Evolutionary conservation across 306 rosid genomes (phyloP), one percentile per base, ranked within the genome.

Genomic region (Pyrus communis): DNA sequence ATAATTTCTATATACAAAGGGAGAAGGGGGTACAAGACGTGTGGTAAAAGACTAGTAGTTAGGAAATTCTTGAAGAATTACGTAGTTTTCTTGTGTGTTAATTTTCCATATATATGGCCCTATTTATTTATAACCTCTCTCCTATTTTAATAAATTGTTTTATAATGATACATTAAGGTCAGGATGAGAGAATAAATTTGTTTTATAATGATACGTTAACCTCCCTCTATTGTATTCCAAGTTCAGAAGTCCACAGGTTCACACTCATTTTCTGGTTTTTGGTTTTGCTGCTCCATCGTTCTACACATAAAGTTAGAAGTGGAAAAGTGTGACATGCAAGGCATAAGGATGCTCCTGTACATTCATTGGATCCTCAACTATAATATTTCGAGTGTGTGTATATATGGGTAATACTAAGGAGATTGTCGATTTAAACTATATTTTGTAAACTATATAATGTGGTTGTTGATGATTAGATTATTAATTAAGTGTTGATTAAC

Each of bases 331-430:
- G 77, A 7, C 28, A 15, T 31, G 11, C 69, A 64, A 31, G 42
- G 42, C 42, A 18, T 18, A 31, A 9, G 57, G 65, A 30, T 30
- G 45, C 45, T 35, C 22, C 63, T 52, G n/a, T 59, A 14, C 14
- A 43, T 22, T 54, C 81, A 78, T 70, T 70, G 76, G 81, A 78
- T 78, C 71, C 81, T 46, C 75, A 70, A 30, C 76, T 5, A 4
- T 21, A 25, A 43, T 35, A 61, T 46, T 15, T 46, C 54, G 15
- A 49, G 19, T 4, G 21, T 15, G 55, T 49, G 21, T 6, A 1
- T 38, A 38, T 38, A 38, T 1, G 2, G 42, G 42, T 7, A 38
- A 38, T 7, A 10, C 2, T 38, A 38, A 38, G 42, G 10, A 38
- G 42, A 38, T 38, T 38, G 42, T 38, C 10, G 2, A 38, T 38